These are phyloP conservation scores for Glycyrrhiza uralensis DNA, from an alignment of 306 rosid species.

Conservation along the genomic window DNA sequence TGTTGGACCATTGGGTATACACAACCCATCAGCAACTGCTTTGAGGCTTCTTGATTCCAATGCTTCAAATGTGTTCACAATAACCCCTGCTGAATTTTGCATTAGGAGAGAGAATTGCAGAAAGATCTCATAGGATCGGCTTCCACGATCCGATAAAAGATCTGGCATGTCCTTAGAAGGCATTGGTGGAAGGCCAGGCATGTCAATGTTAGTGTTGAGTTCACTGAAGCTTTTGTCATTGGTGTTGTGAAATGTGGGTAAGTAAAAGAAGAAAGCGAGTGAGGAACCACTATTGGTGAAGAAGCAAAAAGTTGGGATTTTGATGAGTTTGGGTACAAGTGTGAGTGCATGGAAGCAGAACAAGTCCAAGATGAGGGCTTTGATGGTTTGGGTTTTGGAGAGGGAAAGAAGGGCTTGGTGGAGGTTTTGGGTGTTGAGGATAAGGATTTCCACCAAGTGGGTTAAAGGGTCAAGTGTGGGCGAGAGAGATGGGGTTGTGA, in stretches of 20 bases:
- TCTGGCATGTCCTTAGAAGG: constrained; percentile 25
- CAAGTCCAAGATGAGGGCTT: constrained; percentile 38
- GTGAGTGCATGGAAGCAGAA: too few relatives aligned
- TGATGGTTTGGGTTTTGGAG: constrained; percentile 1
- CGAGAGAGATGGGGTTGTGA: constrained; percentile 13
- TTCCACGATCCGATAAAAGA: background rate
- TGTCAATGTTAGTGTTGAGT: constrained; percentile 9
- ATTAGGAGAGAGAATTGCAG: too few relatives aligned
- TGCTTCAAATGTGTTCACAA: constrained; percentile 41
- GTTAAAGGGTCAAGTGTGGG: background rate
- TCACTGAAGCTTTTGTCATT: constrained; percentile 31
- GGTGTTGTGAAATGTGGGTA: constrained; percentile 24
- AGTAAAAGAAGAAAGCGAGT: constrained; percentile 4
- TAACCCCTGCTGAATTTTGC: constrained; percentile 32
- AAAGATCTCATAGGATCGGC: too few relatives aligned
- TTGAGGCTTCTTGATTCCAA: constrained; percentile 19
- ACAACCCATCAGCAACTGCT: constrained; percentile 34
- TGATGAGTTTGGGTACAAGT: too few relatives aligned
- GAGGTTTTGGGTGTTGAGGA: constrained; percentile 14
- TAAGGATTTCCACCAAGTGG: too few relatives aligned
- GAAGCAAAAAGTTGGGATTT: constrained; percentile 30
- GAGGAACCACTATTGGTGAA: constrained; percentile 4
- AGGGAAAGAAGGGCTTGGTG: constrained; percentile 11
- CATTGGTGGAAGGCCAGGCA: constrained; percentile 40
- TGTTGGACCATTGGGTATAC: constrained; percentile 18